Evolutionary conservation across 2,329 filamentous ascomycete genomes (phyloP), one percentile per base, ranked within the genome.

Genomic region (Cladosporium sp.): DNA sequence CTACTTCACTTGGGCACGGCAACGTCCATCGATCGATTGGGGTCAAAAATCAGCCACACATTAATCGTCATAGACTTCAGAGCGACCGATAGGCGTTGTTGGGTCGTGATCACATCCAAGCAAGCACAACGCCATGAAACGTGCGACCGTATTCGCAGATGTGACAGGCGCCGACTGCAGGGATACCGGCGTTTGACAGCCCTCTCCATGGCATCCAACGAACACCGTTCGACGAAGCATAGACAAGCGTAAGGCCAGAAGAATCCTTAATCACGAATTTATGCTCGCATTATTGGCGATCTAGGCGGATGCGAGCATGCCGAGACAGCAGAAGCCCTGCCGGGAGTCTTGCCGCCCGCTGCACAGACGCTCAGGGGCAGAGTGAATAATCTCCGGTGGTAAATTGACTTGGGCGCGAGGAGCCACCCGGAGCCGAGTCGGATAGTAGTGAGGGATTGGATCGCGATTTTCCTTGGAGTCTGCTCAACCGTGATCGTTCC

Each of bases 401-500:
- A 50, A 50, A 34, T 50, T 34, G 28, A 28, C 28, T 50, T 50
- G 45, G 45, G 47, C 47, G 28, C 28, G 47, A 40, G 15, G 30
- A 14, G 47, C 25, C 28, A 37, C n/a, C 47, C 15, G 9, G 45
- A 19, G 28, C 47, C 47, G 47, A 50, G 30, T 50, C 47, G 47
- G 17, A 37, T 34, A 34, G 43, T 47, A 34, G 47, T 37, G 47
- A 50, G 47, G 47, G 47, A 50, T 50, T 50, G 47, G 47, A 50
- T 50, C 47, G 47, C 47, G 47, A 50, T 50, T 50, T 50, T 50
- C 47, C 20, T 50, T 36, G 45, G 45, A 25, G 45, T 25, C 42
- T 45, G 28, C 47, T 5, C 28, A 19, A 50, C 47, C 47, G 47
- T 28, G 47, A 50, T 30, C 28, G 43, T 37, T 37, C 47, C 15